These are phyloP conservation scores for Saksenaea oblongispora DNA, from an alignment of 371 early-diverging fungal species.

Conservation along the genomic window DNA sequence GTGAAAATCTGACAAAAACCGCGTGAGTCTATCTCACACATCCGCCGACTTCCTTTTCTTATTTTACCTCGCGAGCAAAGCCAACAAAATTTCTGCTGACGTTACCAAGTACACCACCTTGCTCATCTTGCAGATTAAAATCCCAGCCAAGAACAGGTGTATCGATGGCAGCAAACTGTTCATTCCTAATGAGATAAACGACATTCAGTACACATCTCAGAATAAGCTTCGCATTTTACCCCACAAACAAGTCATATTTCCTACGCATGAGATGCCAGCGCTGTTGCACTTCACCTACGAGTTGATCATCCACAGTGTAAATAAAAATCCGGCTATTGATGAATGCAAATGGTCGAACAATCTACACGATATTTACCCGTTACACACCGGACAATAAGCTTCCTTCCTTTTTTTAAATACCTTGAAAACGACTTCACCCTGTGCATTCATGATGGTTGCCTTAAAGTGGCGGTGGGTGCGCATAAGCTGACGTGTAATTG, in stretches of 20 bases:
- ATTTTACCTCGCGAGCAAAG: constrained; percentile 74
- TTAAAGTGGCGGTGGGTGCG: constrained; percentile 80
- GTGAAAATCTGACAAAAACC: constrained; percentile 68
- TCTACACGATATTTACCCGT: constrained; percentile 21
- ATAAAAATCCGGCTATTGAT: constrained; percentile 80
- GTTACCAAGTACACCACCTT: constrained; percentile 58
- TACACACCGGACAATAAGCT: not conserved
- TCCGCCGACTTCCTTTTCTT: not conserved
- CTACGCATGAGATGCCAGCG: constrained; percentile 86
- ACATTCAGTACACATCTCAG: not conserved
- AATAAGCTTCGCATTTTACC: constrained; percentile 19
- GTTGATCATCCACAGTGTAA: constrained; percentile 55
- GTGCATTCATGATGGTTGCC: constrained; percentile 70
- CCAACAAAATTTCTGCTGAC: constrained; percentile 86
- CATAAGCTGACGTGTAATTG: constrained; percentile 73
- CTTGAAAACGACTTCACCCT: constrained; percentile 75
- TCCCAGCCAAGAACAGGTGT: constrained; percentile 80
- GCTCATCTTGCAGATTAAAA: constrained; percentile 72
- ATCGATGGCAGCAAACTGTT: constrained; percentile 83
- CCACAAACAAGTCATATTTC: constrained; percentile 80
- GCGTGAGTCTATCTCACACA: no score
- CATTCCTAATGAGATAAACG: constrained; percentile 12
- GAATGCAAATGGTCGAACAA: constrained; percentile 75
- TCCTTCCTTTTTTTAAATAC: no score
- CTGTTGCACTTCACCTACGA: constrained; percentile 89